phyloP scores from a whole-genome alignment of 1,284 basidiomycete genomes.

The Irpex sp. region DNA sequence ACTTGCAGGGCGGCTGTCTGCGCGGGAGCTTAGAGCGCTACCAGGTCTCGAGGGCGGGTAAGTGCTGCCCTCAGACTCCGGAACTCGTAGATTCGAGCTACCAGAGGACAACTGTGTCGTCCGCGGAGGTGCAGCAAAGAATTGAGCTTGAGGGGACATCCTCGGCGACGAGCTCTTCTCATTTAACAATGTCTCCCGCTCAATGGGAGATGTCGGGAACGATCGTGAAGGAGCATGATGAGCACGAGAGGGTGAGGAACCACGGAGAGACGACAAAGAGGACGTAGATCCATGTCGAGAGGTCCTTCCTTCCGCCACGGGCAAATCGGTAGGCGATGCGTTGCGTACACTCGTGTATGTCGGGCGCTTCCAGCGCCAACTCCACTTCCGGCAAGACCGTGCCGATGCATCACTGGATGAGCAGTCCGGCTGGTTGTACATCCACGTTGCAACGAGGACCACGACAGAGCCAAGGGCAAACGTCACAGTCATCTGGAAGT shows the following conservation, averaged over 20 bases:
- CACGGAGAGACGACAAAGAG: slow-evolving; percentile 21
- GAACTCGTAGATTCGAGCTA: neutral
- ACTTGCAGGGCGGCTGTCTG: slow-evolving; percentile 22
- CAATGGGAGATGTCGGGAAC: slow-evolving; percentile 27
- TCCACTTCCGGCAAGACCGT: slow-evolving; percentile 22
- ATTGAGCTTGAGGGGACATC: slow-evolving; percentile 22
- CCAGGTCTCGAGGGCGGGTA: slow-evolving; percentile 24
- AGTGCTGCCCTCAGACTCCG: slow-evolving; percentile 12
- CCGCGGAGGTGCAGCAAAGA: slow-evolving; percentile 16
- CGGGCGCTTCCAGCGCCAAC: slow-evolving; percentile 25
- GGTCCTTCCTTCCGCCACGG: slow-evolving; percentile 18
- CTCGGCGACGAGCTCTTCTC: slow-evolving; percentile 24
- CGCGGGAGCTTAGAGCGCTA: slow-evolving; percentile 20
- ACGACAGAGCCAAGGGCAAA: slow-evolving; percentile 82
- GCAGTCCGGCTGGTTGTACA: slow-evolving; percentile 72
- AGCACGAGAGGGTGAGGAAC: slow-evolving; percentile 7
- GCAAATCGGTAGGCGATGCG: slow-evolving; percentile 25
- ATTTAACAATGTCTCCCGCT: slow-evolving; percentile 24
- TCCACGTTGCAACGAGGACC: slow-evolving; percentile 85
- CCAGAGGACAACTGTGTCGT: slow-evolving; percentile 16
- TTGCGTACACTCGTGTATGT: slow-evolving; percentile 16
- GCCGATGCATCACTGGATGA: slow-evolving; percentile 12
- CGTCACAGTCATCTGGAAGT: slow-evolving; percentile 81
- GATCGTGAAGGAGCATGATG: slow-evolving; percentile 20
- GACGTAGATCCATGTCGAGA: slow-evolving; percentile 29